Evolutionary conservation across 345 rosid species (phyloP), one percentile per base, ranked within the genome.

Genomic region (Gynandropsis gynandra): DNA sequence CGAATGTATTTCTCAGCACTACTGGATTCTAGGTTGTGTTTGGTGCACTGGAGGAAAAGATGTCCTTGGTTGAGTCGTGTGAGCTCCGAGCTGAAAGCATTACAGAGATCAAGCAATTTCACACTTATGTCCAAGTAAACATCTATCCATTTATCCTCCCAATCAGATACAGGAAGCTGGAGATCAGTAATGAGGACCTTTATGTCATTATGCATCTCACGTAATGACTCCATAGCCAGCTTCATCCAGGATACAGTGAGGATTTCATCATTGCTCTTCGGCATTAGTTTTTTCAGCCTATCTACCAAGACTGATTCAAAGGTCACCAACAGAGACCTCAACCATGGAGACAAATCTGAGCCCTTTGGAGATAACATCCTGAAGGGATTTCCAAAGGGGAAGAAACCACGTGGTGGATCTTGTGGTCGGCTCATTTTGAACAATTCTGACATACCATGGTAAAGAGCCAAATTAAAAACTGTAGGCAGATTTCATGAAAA

Each of bases 101-200:
- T 80, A 57, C 89, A 79, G 17, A 89, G 74, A 59, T 89, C 97
- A 37, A 89, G 87, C 65, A 89, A 47, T 73, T 81, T 89, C 61
- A 81, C 86, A 13, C 94, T 89, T 41, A 89, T 70, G 68, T 89
- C 89, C 46, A 89, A 67, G 76, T 89, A 89, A 32, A 86, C 79
- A 59, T 83, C 92, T 38, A 89, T 78, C 97, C 97, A 89, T 44
- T 86, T 78, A 56, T 80, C 94, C 36, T 86, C 94, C 97, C 97
- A 89, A 54, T 80, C 83, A 42, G 74, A 66, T 18, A 89, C 81
- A 33, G 94, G 97, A 24, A 86, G 83, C 54, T 83, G 88, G 38
- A 89, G 90, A 38, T 68, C 80, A 7, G 94, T 75, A 47, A 83
- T 81, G 20, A 89, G 79, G 4, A 62, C 59, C 50, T 89, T 80